A percentile compares a stretch with the other conserved stretches of the same genome.
Evolutionary conservation across 306 rosid genomes (phyloP).

Genomic region (Cucurbita pepo): DNA sequence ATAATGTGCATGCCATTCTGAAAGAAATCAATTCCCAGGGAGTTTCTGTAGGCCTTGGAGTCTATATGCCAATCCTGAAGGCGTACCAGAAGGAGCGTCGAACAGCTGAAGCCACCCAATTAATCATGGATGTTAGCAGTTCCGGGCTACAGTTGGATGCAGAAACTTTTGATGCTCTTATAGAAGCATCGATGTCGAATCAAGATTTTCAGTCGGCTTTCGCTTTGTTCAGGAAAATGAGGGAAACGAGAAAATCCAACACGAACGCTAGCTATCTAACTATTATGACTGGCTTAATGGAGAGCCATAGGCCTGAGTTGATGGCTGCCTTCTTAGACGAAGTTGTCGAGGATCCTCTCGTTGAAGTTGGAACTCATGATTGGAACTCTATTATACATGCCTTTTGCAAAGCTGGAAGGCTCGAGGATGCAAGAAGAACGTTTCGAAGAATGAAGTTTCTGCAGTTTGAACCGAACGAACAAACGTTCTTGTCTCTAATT

Average conservation of each 20-base stretch:
- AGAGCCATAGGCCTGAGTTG: slow-evolving; percentile 79
- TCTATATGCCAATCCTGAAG: slow-evolving; percentile 71
- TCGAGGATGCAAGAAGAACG: slow-evolving; percentile 91
- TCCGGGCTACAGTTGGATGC: slow-evolving; percentile 61
- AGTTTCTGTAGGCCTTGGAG: slow-evolving; percentile 73
- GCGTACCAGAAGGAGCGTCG: slow-evolving; percentile 79
- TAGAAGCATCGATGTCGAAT: slow-evolving; percentile 72
- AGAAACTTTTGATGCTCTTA: slow-evolving; percentile 49
- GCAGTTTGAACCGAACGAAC: slow-evolving; percentile 74
- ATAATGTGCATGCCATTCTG: slow-evolving; percentile 72
- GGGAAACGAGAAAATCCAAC: slow-evolving; percentile 57
- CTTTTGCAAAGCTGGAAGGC: slow-evolving; percentile 79
- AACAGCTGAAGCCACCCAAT: slow-evolving; percentile 66
- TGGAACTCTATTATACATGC: slow-evolving; percentile 95
- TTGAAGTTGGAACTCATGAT: slow-evolving; percentile 82
- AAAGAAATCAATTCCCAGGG: slow-evolving; percentile 64
- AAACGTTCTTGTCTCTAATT: slow-evolving; percentile 72
- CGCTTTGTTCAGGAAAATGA: slow-evolving; percentile 75
- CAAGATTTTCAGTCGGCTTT: slow-evolving; percentile 91
- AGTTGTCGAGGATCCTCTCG: slow-evolving; percentile 75
- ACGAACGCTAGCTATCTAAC: slow-evolving; percentile 82
- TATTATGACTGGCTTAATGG: slow-evolving; percentile 94
- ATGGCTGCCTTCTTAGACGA: slow-evolving; percentile 97
- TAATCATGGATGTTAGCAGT: slow-evolving; percentile 70
- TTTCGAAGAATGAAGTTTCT: slow-evolving; percentile 80